Evolutionary conservation across 139 green algal species (phyloP), one percentile per base, ranked within the genome.

Genomic region (Cymbomonas tetramitiformis): DNA sequence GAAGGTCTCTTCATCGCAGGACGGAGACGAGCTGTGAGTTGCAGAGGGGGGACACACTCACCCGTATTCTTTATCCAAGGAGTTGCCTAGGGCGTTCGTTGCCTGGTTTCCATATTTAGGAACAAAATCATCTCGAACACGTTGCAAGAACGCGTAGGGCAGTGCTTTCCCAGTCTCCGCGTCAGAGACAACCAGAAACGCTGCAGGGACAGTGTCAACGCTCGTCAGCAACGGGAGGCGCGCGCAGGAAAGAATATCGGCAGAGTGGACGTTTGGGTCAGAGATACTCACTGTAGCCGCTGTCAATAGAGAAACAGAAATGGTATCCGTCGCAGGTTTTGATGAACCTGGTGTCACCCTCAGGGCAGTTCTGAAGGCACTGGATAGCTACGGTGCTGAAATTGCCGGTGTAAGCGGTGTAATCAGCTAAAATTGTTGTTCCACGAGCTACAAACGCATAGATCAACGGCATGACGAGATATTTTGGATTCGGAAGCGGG

Each of bases 101-200:
- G 64, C 83, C 50, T 79, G 83, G 30, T 83, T 67, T 25, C 72
- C 76, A 39, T 69, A 60, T 52, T 48, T 52, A 8, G 18, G 3
- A 28, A 34, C 46, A 31, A 72, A 77, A 30, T 71, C 64, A 10
- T 75, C 70, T 30, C 67, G 56, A 19, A 93, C 67, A 0, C 77
- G 70, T 31, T 96, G 83, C 47, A 97, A 62, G 58, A 92, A 95
- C 18, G 84, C 86, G 76, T 95, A 96, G 0, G 87, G 55, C 3
- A 97, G n/a, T n/a, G n/a, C n/a, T n/a, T n/a, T n/a, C n/a, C 87
- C 86, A 61, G 83, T 90, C 0, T 73, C 75, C 43, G 93, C 85
- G 30, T 95, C 83, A n/a, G 89, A 87, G 0, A 96, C 87, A 12
- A 87, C 89, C 55, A 94, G 58, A 70, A 86, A 96, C 5, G 57